Evolutionary conservation across 192 early-diverging fungal genomes (phyloP).

Genomic region (Gamsiella multidivaricata): DNA sequence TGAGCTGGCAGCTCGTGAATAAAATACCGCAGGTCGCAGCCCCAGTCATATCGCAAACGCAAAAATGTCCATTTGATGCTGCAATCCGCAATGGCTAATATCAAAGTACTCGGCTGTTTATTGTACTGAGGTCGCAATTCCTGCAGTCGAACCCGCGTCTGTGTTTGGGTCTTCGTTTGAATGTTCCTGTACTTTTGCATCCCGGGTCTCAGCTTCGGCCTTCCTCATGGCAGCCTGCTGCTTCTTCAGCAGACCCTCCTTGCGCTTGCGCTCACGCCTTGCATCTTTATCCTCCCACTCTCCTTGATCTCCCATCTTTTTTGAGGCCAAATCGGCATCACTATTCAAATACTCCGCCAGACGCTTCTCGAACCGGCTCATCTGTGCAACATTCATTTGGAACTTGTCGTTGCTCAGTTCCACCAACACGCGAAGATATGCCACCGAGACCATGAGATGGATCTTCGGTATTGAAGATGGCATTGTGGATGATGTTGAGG

Average conservation of each 20-base stretch:
- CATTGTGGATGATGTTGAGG: conserved; percentile 12
- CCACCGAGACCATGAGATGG: conserved; percentile 55
- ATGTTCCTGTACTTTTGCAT: neutral
- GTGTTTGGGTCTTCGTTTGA: too few species aligned
- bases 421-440: conserved; percentile 54
- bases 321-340: neutral
- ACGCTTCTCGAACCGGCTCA: conserved; percentile 24
- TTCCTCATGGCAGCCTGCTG: conserved; percentile 9
- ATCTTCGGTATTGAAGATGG: conserved; percentile 23
- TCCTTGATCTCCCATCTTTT: conserved; percentile 42
- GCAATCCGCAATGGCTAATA: neutral
- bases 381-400: conserved; percentile 31
- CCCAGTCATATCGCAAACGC: too few species aligned
- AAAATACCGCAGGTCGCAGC: too few species aligned
- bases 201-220: conserved; percentile 16
- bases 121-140: too few species aligned
- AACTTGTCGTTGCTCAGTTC: conserved; percentile 63
- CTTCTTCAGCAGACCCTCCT: conserved; percentile 55
- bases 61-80: too few species aligned
- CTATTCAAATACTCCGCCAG: conserved; percentile 23
- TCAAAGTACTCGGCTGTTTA: neutral
- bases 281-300: conserved; percentile 59
- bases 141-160: too few species aligned
- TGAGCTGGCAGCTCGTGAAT: conserved; percentile 2
- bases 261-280: conserved; percentile 52